Percentiles rank a stretch among this genome's conserved stretches.
These are phyloP conservation scores for Euphorbia pulcherrima DNA, from an alignment of 345 rosid species.

Conservation along the genomic window DNA sequence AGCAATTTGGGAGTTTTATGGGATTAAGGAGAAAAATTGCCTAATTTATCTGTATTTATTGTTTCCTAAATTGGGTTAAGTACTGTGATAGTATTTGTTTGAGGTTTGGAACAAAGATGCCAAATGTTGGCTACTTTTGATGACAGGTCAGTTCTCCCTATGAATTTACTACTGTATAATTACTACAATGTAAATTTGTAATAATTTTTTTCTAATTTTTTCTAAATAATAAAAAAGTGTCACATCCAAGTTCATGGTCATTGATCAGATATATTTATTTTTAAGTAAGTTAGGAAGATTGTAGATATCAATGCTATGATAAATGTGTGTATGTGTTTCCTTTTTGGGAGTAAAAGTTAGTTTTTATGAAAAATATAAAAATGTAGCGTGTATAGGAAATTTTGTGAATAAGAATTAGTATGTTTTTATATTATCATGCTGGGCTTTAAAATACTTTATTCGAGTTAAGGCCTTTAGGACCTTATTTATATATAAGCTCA, in stretches of 20 bases:
- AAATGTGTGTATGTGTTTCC: too few species aligned
- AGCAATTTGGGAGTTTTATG: slow-evolving; percentile 14
- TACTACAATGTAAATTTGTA: too few species aligned
- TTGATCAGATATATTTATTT: background rate
- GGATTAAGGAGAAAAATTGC: background rate
- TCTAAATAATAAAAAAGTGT: too few species aligned
- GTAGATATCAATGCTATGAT: background rate
- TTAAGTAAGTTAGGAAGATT: background rate
- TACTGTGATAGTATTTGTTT: background rate
- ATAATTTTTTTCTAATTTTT: too few species aligned
- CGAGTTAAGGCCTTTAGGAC: too few species aligned
- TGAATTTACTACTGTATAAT: background rate
- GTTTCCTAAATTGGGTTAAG: background rate
- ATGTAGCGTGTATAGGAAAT: background rate
- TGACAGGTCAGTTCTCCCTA: background rate
- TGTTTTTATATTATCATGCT: too few species aligned
- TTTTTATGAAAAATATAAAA: background rate
- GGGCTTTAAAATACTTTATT: too few species aligned
- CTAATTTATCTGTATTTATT: background rate
- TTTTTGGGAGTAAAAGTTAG: background rate
- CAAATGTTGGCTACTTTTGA: background rate
- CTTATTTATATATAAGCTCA: too few species aligned
- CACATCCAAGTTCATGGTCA: background rate
- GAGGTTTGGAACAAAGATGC: background rate
- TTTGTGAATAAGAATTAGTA: background rate